A percentile compares a stretch with the other conserved stretches of the same genome.
Evolutionary conservation across 2,329 filamentous ascomycete genomes (phyloP).

Genomic region (Fusarium gaditjirri): DNA sequence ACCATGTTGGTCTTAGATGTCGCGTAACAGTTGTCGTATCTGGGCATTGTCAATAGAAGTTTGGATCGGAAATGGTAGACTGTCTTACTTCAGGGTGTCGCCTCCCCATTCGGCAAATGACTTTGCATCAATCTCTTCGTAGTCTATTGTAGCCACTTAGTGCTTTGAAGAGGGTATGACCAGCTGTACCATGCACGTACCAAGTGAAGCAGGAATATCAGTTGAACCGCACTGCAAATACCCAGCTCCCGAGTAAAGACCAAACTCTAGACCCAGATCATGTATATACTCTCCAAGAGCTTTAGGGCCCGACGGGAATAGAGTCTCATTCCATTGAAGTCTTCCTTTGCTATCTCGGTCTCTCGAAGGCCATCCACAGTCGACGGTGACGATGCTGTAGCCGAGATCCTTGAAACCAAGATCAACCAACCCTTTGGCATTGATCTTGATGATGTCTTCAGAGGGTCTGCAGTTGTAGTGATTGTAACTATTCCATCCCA

Average conservation of each 20-base stretch:
- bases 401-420: slow-evolving; percentile 62
- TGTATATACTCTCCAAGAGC: slow-evolving; percentile 63
- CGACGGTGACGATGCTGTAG: slow-evolving; percentile 66
- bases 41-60: not conserved
- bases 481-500: slow-evolving; percentile 71
- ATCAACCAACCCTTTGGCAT: slow-evolving; percentile 64
- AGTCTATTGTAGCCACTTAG: slow-evolving; percentile 41
- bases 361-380: slow-evolving; percentile 66
- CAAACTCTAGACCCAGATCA: slow-evolving; percentile 60
- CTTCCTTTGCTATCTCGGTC: slow-evolving; percentile 55
- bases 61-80: not conserved
- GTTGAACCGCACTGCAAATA: slow-evolving; percentile 57
- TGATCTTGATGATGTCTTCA: slow-evolving; percentile 48
- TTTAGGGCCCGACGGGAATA: slow-evolving; percentile 62
- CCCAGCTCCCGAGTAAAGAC: slow-evolving; percentile 64
- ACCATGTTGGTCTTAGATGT: slow-evolving; percentile 56
- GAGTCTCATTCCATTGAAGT: slow-evolving; percentile 60
- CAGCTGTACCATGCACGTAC: slow-evolving; percentile 38
- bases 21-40: slow-evolving; percentile 62
- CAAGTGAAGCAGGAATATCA: slow-evolving; percentile 56
- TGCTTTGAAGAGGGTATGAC: accelerated
- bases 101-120: slow-evolving; percentile 57
- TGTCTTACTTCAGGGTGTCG: slow-evolving; percentile 65
- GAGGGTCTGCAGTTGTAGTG: slow-evolving; percentile 44
- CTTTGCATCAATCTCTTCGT: slow-evolving; percentile 55